Evolutionary conservation across 2,329 filamentous ascomycete genomes (phyloP).

Genomic region (Talaromyces funiculosus): DNA sequence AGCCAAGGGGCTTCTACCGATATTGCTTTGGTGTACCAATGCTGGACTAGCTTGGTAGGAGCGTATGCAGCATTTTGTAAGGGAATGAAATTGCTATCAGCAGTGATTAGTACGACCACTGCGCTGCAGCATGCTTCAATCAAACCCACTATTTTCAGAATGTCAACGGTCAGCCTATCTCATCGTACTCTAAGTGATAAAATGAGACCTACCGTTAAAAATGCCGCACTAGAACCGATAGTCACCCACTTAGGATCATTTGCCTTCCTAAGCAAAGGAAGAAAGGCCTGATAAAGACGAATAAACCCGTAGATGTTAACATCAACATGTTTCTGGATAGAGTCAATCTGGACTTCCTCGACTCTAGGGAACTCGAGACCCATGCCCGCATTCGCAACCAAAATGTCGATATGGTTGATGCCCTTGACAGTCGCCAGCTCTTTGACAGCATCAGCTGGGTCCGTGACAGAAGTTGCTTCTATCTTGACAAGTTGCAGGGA

Average conservation of each 20-base stretch:
- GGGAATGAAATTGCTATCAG: slow-evolving; percentile 11
- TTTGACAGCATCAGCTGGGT: slow-evolving; percentile 30
- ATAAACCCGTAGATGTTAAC: slow-evolving; percentile 33
- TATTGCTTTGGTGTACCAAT: slow-evolving; percentile 16
- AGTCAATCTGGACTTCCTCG: slow-evolving; percentile 12
- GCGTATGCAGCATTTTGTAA: slow-evolving; percentile 16
- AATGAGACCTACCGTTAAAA: background rate
- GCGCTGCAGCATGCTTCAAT: background rate
- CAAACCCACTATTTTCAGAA: background rate
- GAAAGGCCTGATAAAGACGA: slow-evolving; percentile 16
- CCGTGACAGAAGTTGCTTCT: slow-evolving; percentile 33
- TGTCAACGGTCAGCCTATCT: background rate
- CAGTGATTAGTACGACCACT: background rate
- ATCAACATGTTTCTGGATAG: slow-evolving; percentile 25
- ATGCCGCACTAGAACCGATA: slow-evolving; percentile 14
- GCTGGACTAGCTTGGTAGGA: slow-evolving; percentile 17
- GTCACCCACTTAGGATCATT: slow-evolving; percentile 17
- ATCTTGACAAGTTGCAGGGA: slow-evolving; percentile 40
- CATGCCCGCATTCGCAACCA: slow-evolving; percentile 51
- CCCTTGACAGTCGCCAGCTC: slow-evolving; percentile 23
- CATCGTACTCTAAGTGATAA: background rate
- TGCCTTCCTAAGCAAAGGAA: slow-evolving; percentile 11
- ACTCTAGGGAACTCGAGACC: slow-evolving; percentile 17
- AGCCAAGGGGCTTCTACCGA: slow-evolving; percentile 11
- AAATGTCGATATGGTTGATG: slow-evolving; percentile 44